Conservation (phyloP, 768 basidiomycete species). For the Leccinum uliginosum region DNA sequence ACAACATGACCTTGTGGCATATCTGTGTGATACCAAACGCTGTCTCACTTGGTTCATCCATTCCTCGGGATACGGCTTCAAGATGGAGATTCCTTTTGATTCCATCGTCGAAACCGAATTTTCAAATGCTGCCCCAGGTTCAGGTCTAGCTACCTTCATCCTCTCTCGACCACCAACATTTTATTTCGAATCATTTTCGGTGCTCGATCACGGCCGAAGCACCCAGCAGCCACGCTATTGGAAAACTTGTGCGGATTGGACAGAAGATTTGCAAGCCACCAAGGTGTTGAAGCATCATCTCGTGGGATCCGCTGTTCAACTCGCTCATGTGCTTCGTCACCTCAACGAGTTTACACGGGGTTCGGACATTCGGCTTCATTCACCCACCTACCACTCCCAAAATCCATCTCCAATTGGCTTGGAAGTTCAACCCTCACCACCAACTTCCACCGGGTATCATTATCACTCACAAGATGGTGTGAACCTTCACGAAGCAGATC, state of each 20-base stretch:
- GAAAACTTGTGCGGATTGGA: slow-evolving; percentile 73
- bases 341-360: slow-evolving; percentile 33
- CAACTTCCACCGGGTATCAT: slow-evolving; percentile 29
- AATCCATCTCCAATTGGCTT: slow-evolving; percentile 29
- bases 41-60: slow-evolving; percentile 78
- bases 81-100: slow-evolving; percentile 78
- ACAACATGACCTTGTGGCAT: slow-evolving; percentile 70
- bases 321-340: slow-evolving; percentile 51
- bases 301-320: slow-evolving; percentile 57
- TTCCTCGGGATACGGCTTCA: slow-evolving; percentile 69
- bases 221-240: slow-evolving; percentile 40
- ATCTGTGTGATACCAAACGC: slow-evolving; percentile 62
- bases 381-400: slow-evolving; percentile 33
- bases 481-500: slow-evolving; percentile 16
- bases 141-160: slow-evolving; percentile 58
- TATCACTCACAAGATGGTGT: slow-evolving; percentile 26
- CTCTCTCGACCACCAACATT: slow-evolving; percentile 67
- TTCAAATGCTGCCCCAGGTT: slow-evolving; percentile 47
- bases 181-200: slow-evolving; percentile 50
- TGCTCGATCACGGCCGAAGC: slow-evolving; percentile 28
- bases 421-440: slow-evolving; percentile 39
- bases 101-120: slow-evolving; percentile 57
- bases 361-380: slow-evolving; percentile 34
- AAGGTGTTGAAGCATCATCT: slow-evolving; percentile 61
- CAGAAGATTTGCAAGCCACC: slow-evolving; percentile 66